Conservation (phyloP, 2,329 filamentous ascomycete genomes). For the Plectosphaerella plurivora region DNA sequence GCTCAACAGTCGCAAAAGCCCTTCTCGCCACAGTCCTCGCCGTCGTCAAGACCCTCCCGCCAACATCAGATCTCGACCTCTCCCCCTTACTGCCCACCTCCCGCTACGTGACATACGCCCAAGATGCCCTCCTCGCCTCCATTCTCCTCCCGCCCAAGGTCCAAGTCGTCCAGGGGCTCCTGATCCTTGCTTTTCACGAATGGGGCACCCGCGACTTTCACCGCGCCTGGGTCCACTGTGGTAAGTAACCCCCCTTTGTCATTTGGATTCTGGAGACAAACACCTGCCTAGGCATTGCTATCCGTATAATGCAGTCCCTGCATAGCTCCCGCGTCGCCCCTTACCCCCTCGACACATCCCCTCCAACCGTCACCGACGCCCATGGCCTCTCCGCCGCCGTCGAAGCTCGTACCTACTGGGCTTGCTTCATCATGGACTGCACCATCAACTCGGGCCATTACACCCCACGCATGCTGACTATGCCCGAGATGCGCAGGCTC, state of each 20-base stretch:
- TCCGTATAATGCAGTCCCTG: constrained; percentile 31
- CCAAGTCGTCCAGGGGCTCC: constrained; percentile 30
- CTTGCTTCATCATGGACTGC: constrained; percentile 40
- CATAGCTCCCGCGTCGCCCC: constrained; percentile 22
- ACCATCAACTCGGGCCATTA: constrained; percentile 37
- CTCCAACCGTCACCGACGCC: constrained; percentile 12
- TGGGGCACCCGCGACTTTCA: constrained; percentile 37
- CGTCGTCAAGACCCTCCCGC: constrained; percentile 25
- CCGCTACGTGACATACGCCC: constrained; percentile 25
- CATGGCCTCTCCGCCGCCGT: constrained; percentile 18
- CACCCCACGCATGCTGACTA: constrained; percentile 29
- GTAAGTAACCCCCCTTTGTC: constrained; percentile 7
- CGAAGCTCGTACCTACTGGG: constrained; percentile 37
- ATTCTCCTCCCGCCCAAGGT: constrained; percentile 24
- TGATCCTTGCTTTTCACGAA: constrained; percentile 33
- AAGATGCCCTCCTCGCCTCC: constrained; percentile 17
- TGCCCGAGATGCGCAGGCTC: constrained; percentile 27
- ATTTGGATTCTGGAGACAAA: neutral
- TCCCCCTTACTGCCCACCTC: constrained; percentile 22
- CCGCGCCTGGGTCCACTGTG: constrained; percentile 37
- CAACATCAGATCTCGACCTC: constrained; percentile 19
- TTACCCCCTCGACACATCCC: constrained; percentile 17
- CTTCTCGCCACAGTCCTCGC: constrained; percentile 22
- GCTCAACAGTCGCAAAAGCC: constrained; percentile 19
- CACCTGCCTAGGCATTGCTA: constrained; percentile 23